A percentile compares a stretch with the other conserved stretches of the same genome.
phyloP scores from a whole-genome alignment of 495 filamentous ascomycete species.

The Daldinia caldariorum region DNA sequence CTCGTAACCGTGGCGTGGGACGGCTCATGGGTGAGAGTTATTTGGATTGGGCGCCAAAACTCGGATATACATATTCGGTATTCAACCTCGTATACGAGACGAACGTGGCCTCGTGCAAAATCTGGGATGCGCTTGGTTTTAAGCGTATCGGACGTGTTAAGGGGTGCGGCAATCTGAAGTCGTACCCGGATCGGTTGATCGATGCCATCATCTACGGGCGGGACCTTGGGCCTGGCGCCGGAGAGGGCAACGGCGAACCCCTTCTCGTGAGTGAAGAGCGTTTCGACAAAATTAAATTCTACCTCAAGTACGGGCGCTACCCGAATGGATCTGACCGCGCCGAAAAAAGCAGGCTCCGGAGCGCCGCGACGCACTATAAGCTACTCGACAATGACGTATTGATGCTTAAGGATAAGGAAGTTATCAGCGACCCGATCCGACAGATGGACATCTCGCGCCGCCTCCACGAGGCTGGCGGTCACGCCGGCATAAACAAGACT shows the following conservation, averaged over 20 bases:
- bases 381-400: constrained; percentile 79
- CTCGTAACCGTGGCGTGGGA: constrained; percentile 90
- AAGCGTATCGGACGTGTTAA: constrained; percentile 95
- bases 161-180: constrained; percentile 84
- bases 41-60: constrained; percentile 90
- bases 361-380: constrained; percentile 96
- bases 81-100: constrained; percentile 99
- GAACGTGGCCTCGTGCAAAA: constrained; percentile 91
- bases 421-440: constrained; percentile 87
- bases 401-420: constrained; percentile 98
- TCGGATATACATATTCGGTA: constrained; percentile 95
- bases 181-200: constrained; percentile 79
- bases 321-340: constrained; percentile 92
- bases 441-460: constrained; percentile 89
- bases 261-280: constrained; percentile 94
- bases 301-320: constrained; percentile 94
- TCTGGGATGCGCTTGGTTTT: constrained; percentile 98
- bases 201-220: constrained; percentile 98
- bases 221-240: constrained; percentile 65
- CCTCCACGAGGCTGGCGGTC: constrained; percentile 74
- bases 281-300: constrained; percentile 98
- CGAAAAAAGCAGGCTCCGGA: constrained; percentile 92
- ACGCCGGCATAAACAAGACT: constrained; percentile 98
- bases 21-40: constrained; percentile 94
- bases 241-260: constrained; percentile 65